Base-by-base conservation (phyloP, 1,284 basidiomycete species). In the Cryptococcus deneoformans region DNA sequence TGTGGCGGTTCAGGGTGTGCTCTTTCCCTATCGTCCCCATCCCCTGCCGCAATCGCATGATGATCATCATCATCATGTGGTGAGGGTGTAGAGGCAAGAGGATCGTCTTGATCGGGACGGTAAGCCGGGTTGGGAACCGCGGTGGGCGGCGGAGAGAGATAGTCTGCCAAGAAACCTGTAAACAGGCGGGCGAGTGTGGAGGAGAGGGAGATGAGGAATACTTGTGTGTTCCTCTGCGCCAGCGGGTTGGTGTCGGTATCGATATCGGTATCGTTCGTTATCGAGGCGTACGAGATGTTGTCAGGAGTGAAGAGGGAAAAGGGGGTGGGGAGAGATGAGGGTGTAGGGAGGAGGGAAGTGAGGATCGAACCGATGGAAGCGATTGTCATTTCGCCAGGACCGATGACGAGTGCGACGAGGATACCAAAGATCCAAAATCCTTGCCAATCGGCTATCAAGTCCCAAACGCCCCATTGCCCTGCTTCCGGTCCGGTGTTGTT, bases 371-470 rank as follows among this genome's bases (percentile, higher is more conserved):
- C 77, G 37, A 78, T 74, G 1, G 70, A 73, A 1, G 77, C 72
- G 20, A 78, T 67, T 37, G 75, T 65, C 52, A 72, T 77, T 57
- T 78, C 77, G n/a, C 69, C 67, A 2, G 77, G 77, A 11, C 77
- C 77, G 42, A 77, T 73, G 34, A 71, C 73, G 43, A 75, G 58
- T 3, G 72, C 68, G 24, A 77, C 55, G 8, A 77, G 60, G 4
- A 71, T 20, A 2, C 77, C 77, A 61, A 76, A 76, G 1, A 60
- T 59, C 77, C 77, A 78, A 56, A 78, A 76, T 6, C 76, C 76
- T 29, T 70, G 61, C 59, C 62, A 70, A 59, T 77, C 71, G 49
- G 59, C 62, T 5, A 75, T 36, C 29, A 77, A 54, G 37, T 64
- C 59, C 40, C 58, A 49, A 1, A 66, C 70, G 3, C 67, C 71